phyloP scores from a whole-genome alignment of 179 eudicot species.

The Pouteria campechiana region DNA sequence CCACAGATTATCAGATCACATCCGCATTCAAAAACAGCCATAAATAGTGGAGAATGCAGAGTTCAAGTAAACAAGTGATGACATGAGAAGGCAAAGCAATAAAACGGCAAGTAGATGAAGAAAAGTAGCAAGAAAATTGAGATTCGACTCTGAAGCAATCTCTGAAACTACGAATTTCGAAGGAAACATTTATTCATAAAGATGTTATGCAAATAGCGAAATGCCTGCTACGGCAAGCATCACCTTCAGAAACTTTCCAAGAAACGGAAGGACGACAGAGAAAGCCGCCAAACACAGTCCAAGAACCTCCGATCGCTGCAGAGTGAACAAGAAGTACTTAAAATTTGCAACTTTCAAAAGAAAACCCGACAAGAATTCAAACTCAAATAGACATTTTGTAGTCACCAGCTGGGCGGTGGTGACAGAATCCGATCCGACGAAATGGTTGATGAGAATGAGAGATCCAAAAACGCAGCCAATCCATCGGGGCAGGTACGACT shows the following conservation, averaged over 20 bases:
- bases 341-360: neutral
- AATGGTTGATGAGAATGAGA: constrained; percentile 66
- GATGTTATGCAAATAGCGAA: neutral
- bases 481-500: constrained; percentile 92
- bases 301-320: constrained; percentile 72
- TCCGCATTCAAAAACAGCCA: too few relatives aligned
- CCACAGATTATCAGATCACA: too few relatives aligned
- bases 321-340: neutral
- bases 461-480: constrained; percentile 77
- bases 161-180: too few relatives aligned
- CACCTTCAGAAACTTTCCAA: constrained; percentile 56
- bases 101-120: too few relatives aligned
- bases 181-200: too few relatives aligned
- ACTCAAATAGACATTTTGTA: neutral
- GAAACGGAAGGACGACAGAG: constrained; percentile 49
- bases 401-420: constrained; percentile 72
- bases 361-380: neutral
- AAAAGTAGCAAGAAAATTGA: neutral
- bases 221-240: constrained; percentile 11
- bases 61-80: too few relatives aligned
- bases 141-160: too few relatives aligned
- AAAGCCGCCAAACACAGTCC: constrained; percentile 80
- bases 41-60: too few relatives aligned
- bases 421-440: constrained; percentile 44
- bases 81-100: too few relatives aligned